These are phyloP conservation scores for Botrytis cinerea DNA, from an alignment of 2,329 filamentous ascomycete species.

Conservation along the genomic window DNA sequence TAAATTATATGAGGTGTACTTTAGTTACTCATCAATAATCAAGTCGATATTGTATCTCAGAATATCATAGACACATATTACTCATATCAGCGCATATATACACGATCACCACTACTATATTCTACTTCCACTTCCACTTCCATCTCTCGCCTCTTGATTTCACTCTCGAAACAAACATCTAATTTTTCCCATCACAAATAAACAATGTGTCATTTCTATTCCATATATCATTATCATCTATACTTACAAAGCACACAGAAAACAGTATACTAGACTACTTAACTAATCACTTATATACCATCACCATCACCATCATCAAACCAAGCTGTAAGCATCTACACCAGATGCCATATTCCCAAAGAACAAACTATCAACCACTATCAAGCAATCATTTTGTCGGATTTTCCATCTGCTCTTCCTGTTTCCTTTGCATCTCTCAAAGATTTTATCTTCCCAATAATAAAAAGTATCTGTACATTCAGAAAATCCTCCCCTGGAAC, in stretches of 20 bases:
- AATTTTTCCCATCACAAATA: no score
- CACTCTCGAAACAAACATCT: no score
- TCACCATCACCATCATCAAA: background rate
- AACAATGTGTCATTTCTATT: no score
- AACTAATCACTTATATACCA: background rate
- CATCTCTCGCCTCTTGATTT: background rate
- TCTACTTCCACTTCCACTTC: background rate
- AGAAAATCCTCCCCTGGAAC: background rate
- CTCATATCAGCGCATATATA: background rate
- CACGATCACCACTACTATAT: background rate
- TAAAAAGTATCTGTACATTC: background rate
- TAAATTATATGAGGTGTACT: background rate
- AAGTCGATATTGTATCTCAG: no score
- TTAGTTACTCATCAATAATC: background rate
- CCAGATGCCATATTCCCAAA: background rate
- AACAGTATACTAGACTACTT: background rate
- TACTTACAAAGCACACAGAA: no score
- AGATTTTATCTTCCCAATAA: rapidly evolving
- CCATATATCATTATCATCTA: no score
- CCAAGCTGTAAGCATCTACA: background rate
- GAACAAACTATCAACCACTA: background rate
- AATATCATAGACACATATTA: no score
- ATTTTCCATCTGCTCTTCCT: background rate
- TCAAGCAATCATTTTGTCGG: background rate
- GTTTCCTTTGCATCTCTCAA: background rate